Base-by-base conservation (phyloP, 2,329 filamentous ascomycete genomes). In the Aspergillus floridensis region DNA sequence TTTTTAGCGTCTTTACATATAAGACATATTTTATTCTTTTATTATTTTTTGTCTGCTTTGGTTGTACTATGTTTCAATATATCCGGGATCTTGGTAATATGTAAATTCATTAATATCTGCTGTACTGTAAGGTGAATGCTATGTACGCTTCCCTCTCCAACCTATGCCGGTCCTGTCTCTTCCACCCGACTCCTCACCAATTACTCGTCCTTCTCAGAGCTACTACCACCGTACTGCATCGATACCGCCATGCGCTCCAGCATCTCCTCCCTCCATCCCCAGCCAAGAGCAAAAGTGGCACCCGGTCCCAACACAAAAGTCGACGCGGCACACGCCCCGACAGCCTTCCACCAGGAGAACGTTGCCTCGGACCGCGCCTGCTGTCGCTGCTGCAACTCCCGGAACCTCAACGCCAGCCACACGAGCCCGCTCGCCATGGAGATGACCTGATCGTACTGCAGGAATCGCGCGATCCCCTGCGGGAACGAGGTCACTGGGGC, bases 371-470 rank as follows among this genome's bases (percentile, higher is more conserved):
- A n/a, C 21, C 38, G 14, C 16, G 38, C 14, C 16, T 41, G 14
- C 16, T n/a, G 38, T n/a, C 38, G 32, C n/a, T 47, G 11, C 47
- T 60, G 48, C 16, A 65, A 16, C 24, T 63, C 59, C 1, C 56
- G 26, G 19, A 59, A 62, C 19, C 32, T 29, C 22, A 62, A 21
- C 2, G 26, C 21, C 5, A 63, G 49, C 61, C 59, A 65, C 22
- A 62, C 12, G 12, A 60, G 21, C 14, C 53, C 55, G 16, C 32
- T 50, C 1, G 41, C 49, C 26, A 58, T 49, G 11, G 52, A 50
- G 24, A 60, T 24, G 11, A 61, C 3, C 26, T 62, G 35, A 16
- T 65, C 58, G 29, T 60, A 63, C n/a, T 57, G 55, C 49, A 65
- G 31, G 21, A 60, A 47, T 2, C 31, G 53, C 3, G 49, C 44